Conservation (phyloP, 1,139 yeast genomes). For the Saccharomyces pastorianus region DNA sequence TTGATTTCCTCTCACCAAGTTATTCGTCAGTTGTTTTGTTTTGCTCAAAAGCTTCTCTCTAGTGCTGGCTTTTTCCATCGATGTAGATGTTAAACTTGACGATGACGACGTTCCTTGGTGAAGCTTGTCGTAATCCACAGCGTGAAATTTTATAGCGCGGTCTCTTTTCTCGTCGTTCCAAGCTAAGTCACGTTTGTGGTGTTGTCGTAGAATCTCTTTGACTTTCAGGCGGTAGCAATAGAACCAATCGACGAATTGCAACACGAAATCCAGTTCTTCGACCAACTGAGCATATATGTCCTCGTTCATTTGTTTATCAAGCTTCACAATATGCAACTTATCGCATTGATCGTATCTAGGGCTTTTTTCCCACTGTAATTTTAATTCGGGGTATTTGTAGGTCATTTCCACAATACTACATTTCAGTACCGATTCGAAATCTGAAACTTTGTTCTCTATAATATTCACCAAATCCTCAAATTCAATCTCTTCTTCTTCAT, state of each 20-base stretch:
- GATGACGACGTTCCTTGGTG: not conserved
- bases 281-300: conserved; percentile 4
- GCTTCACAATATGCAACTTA: conserved; percentile 8
- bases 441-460: not conserved
- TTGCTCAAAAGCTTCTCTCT: conserved; percentile 32
- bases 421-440: conserved; percentile 15
- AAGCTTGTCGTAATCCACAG: not conserved
- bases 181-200: not conserved
- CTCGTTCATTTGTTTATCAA: conserved; percentile 6
- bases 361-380: conserved; percentile 11
- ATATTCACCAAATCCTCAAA: conserved; percentile 4
- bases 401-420: conserved; percentile 12
- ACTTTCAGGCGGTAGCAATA: not conserved
- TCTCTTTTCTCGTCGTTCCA: not conserved
- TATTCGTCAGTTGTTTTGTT: conserved; percentile 33
- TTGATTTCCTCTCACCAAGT: conserved; percentile 33
- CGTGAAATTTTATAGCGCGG: not conserved
- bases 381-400: conserved; percentile 10
- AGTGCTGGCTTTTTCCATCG: conserved; percentile 13
- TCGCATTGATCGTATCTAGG: conserved; percentile 7
- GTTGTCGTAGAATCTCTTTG: not conserved
- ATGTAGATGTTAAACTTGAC: not conserved
- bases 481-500: not conserved
- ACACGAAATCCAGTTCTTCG: conserved; percentile 6
- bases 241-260: conserved; percentile 17